phyloP scores from a whole-genome alignment of 2,329 filamentous ascomycete genomes.

The Alternaria burnsii region DNA sequence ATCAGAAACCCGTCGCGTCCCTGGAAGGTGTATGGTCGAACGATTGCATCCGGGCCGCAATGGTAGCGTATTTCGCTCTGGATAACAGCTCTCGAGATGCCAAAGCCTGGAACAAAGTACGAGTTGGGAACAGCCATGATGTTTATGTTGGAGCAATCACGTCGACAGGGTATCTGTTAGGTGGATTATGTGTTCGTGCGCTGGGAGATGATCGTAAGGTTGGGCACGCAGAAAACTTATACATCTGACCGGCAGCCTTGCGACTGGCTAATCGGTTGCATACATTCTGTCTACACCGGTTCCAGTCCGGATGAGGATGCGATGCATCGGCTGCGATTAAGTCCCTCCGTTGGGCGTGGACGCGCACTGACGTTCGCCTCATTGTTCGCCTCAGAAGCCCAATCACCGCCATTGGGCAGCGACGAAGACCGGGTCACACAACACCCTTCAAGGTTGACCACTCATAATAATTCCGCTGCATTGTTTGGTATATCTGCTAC shows the following conservation, averaged over 20 bases:
- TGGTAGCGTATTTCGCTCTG: conserved; percentile 55
- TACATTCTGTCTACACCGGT: conserved; percentile 22
- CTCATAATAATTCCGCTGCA: conserved; percentile 14
- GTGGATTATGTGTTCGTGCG: conserved; percentile 20
- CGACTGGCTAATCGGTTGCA: conserved; percentile 14
- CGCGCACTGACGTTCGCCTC: conserved; percentile 41
- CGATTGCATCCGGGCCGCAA: conserved; percentile 54
- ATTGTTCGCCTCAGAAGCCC: conserved; percentile 39
- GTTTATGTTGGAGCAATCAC: conserved; percentile 1
- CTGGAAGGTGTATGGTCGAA: conserved; percentile 55
- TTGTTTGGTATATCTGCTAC: conserved; percentile 14
- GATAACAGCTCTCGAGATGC: conserved; percentile 55
- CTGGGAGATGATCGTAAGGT: conserved; percentile 25
- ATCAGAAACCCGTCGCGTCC: conserved; percentile 55
- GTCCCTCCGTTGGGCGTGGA: conserved; percentile 34
- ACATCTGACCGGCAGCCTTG: conserved; percentile 20
- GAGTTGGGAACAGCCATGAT: conserved; percentile 46
- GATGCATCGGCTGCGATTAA: conserved; percentile 13
- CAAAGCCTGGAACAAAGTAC: conserved; percentile 55
- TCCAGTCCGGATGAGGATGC: conserved; percentile 13
- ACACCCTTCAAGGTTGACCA: conserved; percentile 20
- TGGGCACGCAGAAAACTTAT: conserved; percentile 35
- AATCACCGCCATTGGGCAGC: conserved; percentile 39
- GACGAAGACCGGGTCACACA: conserved; percentile 26
- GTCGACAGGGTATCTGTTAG: conserved; percentile 16